These are phyloP conservation scores for Dillenia turbinata DNA, from an alignment of 164 flowering plant genomes.

Conservation along the genomic window DNA sequence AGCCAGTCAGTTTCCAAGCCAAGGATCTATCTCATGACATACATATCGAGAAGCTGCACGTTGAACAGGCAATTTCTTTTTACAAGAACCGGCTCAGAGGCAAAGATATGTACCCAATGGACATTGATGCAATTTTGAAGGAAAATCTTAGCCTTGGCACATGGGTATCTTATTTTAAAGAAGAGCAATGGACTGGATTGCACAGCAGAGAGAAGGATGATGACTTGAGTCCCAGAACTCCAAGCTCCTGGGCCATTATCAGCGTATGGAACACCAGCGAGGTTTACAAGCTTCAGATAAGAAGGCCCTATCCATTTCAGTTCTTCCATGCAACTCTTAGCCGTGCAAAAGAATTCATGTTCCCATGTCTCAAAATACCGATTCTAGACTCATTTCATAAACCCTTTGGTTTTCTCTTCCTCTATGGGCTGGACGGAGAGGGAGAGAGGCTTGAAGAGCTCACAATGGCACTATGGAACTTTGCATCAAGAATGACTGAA, in stretches of 20 bases:
- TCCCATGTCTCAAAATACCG: constrained; percentile 33
- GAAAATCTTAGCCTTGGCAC: constrained; percentile 47
- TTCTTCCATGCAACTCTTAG: constrained; percentile 21
- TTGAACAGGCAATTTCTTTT: constrained; percentile 37
- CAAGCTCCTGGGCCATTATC: constrained; percentile 45
- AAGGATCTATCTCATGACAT: constrained; percentile 14
- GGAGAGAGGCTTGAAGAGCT: constrained; percentile 51
- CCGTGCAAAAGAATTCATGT: constrained; percentile 28
- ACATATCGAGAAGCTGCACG: constrained; percentile 33
- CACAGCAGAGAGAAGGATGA: constrained; percentile 14
- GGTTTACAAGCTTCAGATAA: constrained; percentile 34
- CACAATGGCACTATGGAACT: constrained; percentile 36
- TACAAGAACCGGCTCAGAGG: constrained; percentile 25
- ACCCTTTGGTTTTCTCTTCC: constrained; percentile 43
- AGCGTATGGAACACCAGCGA: constrained; percentile 50
- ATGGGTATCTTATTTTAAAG: constrained; percentile 40
- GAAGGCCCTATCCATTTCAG: constrained; percentile 22
- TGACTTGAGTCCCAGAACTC: constrained; percentile 17
- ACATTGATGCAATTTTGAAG: constrained; percentile 36
- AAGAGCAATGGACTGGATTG: constrained; percentile 35
- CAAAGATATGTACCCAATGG: constrained; percentile 36
- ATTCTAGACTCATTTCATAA: constrained; percentile 12
- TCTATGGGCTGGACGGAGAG: constrained; percentile 50
- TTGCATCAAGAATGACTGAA: constrained; percentile 34
- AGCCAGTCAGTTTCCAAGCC: constrained; percentile 19